Evolutionary conservation across 768 basidiomycete species (phyloP).

Genomic region (Baorangia bicolor): DNA sequence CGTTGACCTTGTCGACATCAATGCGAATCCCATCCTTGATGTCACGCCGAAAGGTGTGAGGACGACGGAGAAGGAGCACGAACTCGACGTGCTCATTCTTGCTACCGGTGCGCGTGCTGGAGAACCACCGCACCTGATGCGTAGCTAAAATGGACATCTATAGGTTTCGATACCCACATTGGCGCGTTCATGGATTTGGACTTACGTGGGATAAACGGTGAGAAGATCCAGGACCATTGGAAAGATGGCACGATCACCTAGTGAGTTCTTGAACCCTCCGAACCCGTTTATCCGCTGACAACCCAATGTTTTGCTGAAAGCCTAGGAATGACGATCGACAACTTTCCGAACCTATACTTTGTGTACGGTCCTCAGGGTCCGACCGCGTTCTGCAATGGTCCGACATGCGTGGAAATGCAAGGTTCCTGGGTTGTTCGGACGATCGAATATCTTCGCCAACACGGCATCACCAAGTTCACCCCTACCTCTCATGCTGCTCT

Average conservation of each 20-base stretch:
- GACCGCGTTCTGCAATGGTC: slow-evolving; percentile 4
- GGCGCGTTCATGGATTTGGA: slow-evolving; percentile 9
- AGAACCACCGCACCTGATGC: background rate
- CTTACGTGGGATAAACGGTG: slow-evolving; percentile 7
- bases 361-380: slow-evolving; percentile 17
- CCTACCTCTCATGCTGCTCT: slow-evolving; percentile 7
- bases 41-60: slow-evolving; percentile 3
- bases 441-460: slow-evolving; percentile 7
- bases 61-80: slow-evolving; percentile 4
- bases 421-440: slow-evolving; percentile 10
- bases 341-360: slow-evolving; percentile 17
- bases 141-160: background rate
- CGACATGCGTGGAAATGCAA: slow-evolving; percentile 10
- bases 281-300: no score
- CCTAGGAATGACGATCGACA: slow-evolving; percentile 13
- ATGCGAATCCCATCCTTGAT: slow-evolving; percentile 1
- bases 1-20: slow-evolving; percentile 8
- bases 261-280: background rate
- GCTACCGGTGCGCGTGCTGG: background rate
- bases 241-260: slow-evolving; percentile 13
- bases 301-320: background rate
- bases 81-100: slow-evolving; percentile 5
- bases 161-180: slow-evolving; percentile 2
- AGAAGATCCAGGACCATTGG: slow-evolving; percentile 18
- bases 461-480: slow-evolving; percentile 11